Base-by-base conservation (phyloP, 805 yeast genomes). In the Saturnispora hagleri region DNA sequence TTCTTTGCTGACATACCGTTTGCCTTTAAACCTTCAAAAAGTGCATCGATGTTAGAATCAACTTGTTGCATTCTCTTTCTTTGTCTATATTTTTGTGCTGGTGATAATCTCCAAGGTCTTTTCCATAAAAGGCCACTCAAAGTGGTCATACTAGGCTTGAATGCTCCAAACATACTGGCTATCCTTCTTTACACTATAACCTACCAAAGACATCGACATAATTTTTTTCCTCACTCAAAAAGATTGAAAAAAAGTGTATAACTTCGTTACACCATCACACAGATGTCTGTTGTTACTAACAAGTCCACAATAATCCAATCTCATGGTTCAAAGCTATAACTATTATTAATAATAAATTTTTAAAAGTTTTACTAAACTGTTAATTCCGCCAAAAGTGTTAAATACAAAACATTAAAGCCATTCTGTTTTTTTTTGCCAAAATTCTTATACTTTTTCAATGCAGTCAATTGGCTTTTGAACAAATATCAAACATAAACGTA, bases 81-180 rank as follows among this genome's bases (percentile, higher is more conserved):
- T 65, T 88, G 89, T 64, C 98, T 77, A 54, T 76, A 77, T 68
- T 93, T 93, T 64, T 89, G 97, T 12, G 77, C 80, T 35, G 75
- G 71, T 3, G 96, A 86, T 77, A 91, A 73, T 56, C 87, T 77
- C 79, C 87, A 84, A 54, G 91, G 86, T 48, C 73, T 75, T 66
- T 84, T 86, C 89, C 93, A 86, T 50, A 88, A 70, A 59, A 84
- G 79, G 24, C 96, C 96, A 48, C 95, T 89, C 43, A 80, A 66
- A 8, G 75, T 65, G 22, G 74, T 73, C 47, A 72, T 63, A 20
- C 89, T 68, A 17, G 84, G 68, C 70, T 76, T 81, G 65, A 87
- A 86, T 18, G 90, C 80, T 50, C 95, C 93, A 44, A 65, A 56
- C 68, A 63, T 63, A 17, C 10, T 9, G 6, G 36, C 27, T 36